phyloP scores from a whole-genome alignment of 2,329 filamentous ascomycete species.

The Botrytis tulipae region DNA sequence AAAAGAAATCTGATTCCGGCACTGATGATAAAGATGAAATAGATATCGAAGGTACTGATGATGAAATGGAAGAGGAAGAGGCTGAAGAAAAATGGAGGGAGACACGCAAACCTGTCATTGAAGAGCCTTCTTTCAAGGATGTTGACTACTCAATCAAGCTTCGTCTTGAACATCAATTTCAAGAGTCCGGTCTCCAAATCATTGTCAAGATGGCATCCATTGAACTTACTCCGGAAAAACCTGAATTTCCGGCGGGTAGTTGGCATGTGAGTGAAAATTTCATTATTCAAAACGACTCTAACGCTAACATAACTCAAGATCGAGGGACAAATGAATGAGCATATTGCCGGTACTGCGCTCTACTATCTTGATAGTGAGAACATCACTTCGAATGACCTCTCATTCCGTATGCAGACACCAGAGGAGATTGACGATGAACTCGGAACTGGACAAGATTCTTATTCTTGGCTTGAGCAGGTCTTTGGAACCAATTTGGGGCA shows the following conservation, averaged over 20 bases:
- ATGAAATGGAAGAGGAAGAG: neutral
- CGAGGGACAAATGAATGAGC: slow-evolving; percentile 45
- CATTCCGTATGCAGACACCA: slow-evolving; percentile 43
- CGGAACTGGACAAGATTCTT: slow-evolving; percentile 17
- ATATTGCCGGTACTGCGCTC: slow-evolving; percentile 53
- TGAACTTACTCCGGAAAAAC: slow-evolving; percentile 55
- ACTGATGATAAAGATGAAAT: slow-evolving; percentile 19
- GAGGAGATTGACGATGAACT: neutral
- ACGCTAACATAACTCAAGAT: neutral
- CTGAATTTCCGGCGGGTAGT: slow-evolving; percentile 46
- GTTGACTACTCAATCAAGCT: neutral
- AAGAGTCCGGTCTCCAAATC: slow-evolving; percentile 51
- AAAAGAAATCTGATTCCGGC: neutral
- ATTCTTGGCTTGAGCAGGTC: slow-evolving; percentile 26
- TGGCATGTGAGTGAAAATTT: slow-evolving; percentile 46
- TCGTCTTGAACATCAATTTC: slow-evolving; percentile 21
- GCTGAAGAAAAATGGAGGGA: neutral
- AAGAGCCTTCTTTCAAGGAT: neutral
- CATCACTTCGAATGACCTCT: slow-evolving; percentile 44
- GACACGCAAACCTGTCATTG: neutral
- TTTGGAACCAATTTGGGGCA: slow-evolving; percentile 23
- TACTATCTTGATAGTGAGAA: slow-evolving; percentile 52
- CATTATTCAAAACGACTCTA: neutral
- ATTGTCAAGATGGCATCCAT: slow-evolving; percentile 63
- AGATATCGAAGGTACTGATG: slow-evolving; percentile 24